Evolutionary conservation across 1,139 yeast species (phyloP).

Genomic region (Magnusiomyces fungicola): DNA sequence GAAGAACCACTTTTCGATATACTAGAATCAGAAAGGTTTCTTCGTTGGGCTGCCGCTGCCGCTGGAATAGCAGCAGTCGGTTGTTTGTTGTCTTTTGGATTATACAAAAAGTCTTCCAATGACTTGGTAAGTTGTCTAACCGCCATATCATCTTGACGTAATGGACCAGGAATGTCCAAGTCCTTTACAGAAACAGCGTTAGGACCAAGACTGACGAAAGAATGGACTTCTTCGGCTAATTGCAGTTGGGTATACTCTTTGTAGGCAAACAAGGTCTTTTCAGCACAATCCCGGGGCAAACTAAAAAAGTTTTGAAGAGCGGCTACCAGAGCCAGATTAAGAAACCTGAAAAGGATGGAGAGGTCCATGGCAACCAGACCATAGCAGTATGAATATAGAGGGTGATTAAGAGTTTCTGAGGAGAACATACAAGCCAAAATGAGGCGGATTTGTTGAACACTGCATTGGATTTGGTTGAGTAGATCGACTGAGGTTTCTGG

Average conservation of each 20-base stretch:
- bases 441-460: conserved; percentile 20
- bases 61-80: too few species aligned
- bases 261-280: conserved; percentile 23
- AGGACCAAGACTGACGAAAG: conserved; percentile 19
- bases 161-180: conserved; percentile 20
- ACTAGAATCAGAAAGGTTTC: not conserved
- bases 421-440: conserved; percentile 24
- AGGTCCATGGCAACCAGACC: conserved; percentile 22
- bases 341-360: conserved; percentile 22
- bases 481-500: conserved; percentile 16
- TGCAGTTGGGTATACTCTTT: conserved; percentile 27
- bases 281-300: conserved; percentile 23
- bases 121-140: conserved; percentile 21
- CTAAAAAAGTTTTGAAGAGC: conserved; percentile 23
- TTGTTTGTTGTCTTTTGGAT: conserved; percentile 8
- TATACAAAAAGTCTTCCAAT: conserved; percentile 22
- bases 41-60: too few species aligned
- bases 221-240: conserved; percentile 21
- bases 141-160: conserved; percentile 17
- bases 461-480: conserved; percentile 22
- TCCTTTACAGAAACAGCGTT: conserved; percentile 17
- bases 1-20: not conserved
- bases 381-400: conserved; percentile 20
- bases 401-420: conserved; percentile 17
- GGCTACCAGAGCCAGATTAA: conserved; percentile 21